Evolutionary conservation across 352 stramenopile genomes (phyloP), one percentile per base, ranked within the genome.

Genomic region (Peronospora farinosa): DNA sequence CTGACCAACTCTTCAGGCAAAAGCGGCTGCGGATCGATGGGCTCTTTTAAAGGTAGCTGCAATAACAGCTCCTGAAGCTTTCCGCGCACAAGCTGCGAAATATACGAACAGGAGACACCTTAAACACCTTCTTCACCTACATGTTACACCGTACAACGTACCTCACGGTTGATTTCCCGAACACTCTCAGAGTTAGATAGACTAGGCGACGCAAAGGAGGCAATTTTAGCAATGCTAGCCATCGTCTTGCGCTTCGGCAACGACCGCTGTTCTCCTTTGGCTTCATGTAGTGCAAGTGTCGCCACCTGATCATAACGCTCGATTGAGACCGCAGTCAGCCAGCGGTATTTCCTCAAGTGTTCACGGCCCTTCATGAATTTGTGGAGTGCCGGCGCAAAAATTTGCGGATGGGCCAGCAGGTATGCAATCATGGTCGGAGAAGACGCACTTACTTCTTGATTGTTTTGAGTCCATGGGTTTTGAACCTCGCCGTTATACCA

Each of bases 221-320:
- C 80, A n/a, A 93, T 80, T 40, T 92, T 89, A 0, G 78, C 74
- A 49, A 92, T 80, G 31, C 83, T 92, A 10, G 68, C 59, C 58
- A 93, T 74, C 3, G 77, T 93, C 47, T 92, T 90, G 27, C 82
- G 72, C 49, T 72, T 74, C 7, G 67, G 25, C 5, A 92, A 65
- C 13, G 67, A 89, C 8, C 41, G 33, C n/a, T 67, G 54, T 42
- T 92, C 80, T 2, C 42, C 37, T 21, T 68, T 58, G 0, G 76
- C 74, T 51, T 93, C 72, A 25, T 59, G 62, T 0, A 92, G 61
- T n/a, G 78, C 57, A 36, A 84, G 51, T 6, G 63, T 61, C n/a
- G 72, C 67, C 11, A 70, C 63, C 38, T 87, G 59, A 40, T 86
- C 69, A 51, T 79, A 90, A 31, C 78, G 66, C 28, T 88, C 74